A percentile compares a stretch with the other conserved stretches of the same genome.
These are phyloP conservation scores for Dysphania ambrosioides DNA, from an alignment of 148 eudicot genomes.

Conservation along the genomic window DNA sequence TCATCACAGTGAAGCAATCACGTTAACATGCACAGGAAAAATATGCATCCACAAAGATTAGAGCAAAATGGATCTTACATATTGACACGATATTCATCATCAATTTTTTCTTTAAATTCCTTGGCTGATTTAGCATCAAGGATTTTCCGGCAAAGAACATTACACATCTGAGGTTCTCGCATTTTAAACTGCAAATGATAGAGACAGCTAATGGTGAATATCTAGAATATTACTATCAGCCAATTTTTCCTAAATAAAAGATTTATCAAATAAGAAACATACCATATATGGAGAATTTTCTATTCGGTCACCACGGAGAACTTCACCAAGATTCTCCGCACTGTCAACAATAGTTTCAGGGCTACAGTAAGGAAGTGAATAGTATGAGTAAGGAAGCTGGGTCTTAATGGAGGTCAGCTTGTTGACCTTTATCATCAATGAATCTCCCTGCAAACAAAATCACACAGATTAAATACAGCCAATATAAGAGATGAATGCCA, in stretches of 20 bases:
- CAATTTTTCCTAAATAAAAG: neutral
- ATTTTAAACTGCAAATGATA: conserved; percentile 44
- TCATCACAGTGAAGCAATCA: conserved; percentile 1
- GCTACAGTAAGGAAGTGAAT: conserved; percentile 53
- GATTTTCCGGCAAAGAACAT: conserved; percentile 40
- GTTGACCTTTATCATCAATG: conserved; percentile 54
- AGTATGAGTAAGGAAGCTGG: conserved; percentile 64
- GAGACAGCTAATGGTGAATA: neutral
- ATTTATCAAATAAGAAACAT: conserved; percentile 22
- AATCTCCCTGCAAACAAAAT: conserved; percentile 44
- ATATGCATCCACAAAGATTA: neutral
- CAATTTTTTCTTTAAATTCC: conserved; percentile 56
- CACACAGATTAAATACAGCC: conserved; percentile 7
- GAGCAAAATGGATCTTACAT: conserved; percentile 31
- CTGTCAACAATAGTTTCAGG: conserved; percentile 53
- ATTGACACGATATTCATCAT: conserved; percentile 58
- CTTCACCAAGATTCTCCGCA: conserved; percentile 67
- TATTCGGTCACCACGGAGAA: conserved; percentile 65
- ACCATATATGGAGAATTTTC: conserved; percentile 61
- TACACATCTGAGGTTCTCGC: conserved; percentile 58
- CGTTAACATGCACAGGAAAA: neutral
- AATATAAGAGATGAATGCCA: neutral
- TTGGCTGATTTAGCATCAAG: conserved; percentile 55
- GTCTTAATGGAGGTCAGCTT: conserved; percentile 59
- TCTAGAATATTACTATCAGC: neutral